Percentiles rank a stretch among this genome's conserved stretches.
Conservation (phyloP, 2,329 filamentous ascomycete species). For the Shiraia sp. region DNA sequence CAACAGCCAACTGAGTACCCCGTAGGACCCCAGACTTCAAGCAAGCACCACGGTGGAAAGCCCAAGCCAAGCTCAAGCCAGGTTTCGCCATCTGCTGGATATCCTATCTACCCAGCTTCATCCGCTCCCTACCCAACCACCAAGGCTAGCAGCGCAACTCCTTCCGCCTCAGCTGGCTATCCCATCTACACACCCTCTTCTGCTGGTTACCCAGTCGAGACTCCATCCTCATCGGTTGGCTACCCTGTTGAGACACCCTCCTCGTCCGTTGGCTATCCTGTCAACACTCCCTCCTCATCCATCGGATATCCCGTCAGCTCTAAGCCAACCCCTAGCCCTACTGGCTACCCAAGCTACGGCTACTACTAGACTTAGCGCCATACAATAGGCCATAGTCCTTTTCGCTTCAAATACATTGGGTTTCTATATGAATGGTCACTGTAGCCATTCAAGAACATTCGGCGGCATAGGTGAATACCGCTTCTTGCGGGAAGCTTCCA, state of each 20-base stretch:
- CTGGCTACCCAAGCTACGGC: constrained; percentile 13
- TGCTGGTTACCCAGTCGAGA: constrained; percentile 5
- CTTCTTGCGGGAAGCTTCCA: constrained; percentile 7
- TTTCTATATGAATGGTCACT: constrained; percentile 4
- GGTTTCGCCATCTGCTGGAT: constrained; percentile 7
- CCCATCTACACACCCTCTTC: constrained; percentile 8
- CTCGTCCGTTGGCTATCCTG: constrained; percentile 3
- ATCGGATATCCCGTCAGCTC: background rate
- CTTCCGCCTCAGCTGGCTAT: constrained; percentile 1
- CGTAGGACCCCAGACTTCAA: constrained; percentile 14
- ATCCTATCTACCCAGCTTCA: constrained; percentile 9
- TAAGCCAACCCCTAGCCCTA: constrained; percentile 13
- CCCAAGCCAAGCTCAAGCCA: background rate
- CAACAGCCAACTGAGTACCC: constrained; percentile 11
- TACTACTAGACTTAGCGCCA: constrained; percentile 14
- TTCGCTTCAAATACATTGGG: constrained; percentile 8
- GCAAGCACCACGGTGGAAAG: background rate
- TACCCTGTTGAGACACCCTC: constrained; percentile 6
- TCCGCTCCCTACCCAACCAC: constrained; percentile 4
- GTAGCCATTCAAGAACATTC: constrained; percentile 4
- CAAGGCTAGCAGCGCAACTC: background rate
- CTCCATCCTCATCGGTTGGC: constrained; percentile 16
- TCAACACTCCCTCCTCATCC: constrained; percentile 3
- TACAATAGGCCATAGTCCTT: background rate
- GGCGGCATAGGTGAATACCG: constrained; percentile 8